Conservation (phyloP, 257 asterid genomes). For the Ligustrum vulgare region DNA sequence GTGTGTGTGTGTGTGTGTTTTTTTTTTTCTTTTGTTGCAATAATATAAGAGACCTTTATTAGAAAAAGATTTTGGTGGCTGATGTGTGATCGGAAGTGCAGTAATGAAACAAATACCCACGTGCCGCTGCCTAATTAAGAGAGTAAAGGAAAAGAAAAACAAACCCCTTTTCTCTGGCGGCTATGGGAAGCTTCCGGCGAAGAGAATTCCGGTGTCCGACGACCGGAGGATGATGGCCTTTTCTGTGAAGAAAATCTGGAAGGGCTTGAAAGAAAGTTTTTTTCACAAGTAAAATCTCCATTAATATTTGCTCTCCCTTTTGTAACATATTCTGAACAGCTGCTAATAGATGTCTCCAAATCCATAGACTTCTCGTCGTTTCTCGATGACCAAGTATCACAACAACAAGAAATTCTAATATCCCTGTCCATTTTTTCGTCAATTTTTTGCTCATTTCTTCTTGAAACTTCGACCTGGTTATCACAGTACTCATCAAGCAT, state of each 20-base stretch:
- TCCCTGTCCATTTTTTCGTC: neutral
- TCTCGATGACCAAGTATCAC: constrained; percentile 35
- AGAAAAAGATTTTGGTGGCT: constrained; percentile 46
- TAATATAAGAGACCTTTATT: constrained; percentile 24
- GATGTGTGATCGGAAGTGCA: constrained; percentile 45
- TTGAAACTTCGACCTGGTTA: neutral
- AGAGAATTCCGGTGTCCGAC: constrained; percentile 57
- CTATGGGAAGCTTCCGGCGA: constrained; percentile 76
- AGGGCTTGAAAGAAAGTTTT: constrained; percentile 43
- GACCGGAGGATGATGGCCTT: constrained; percentile 35
- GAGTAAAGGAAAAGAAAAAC: constrained; percentile 9
- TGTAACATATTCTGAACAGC: constrained; percentile 25
- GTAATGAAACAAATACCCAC: constrained; percentile 35
- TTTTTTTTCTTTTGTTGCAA: constrained; percentile 30
- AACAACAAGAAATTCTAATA: constrained; percentile 30
- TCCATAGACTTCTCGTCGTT: constrained; percentile 36
- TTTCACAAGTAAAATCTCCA: constrained; percentile 25
- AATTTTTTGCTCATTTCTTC: neutral
- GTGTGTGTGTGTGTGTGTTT: no score
- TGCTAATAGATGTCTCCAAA: constrained; percentile 43
- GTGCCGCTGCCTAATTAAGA: constrained; percentile 22
- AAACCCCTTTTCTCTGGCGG: constrained; percentile 57
- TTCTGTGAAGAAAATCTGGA: constrained; percentile 50
- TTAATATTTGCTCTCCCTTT: neutral
- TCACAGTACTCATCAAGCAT: constrained; percentile 21